phyloP scores from a whole-genome alignment of 805 yeast species.

The Kluyveromyces dobzhanskii region DNA sequence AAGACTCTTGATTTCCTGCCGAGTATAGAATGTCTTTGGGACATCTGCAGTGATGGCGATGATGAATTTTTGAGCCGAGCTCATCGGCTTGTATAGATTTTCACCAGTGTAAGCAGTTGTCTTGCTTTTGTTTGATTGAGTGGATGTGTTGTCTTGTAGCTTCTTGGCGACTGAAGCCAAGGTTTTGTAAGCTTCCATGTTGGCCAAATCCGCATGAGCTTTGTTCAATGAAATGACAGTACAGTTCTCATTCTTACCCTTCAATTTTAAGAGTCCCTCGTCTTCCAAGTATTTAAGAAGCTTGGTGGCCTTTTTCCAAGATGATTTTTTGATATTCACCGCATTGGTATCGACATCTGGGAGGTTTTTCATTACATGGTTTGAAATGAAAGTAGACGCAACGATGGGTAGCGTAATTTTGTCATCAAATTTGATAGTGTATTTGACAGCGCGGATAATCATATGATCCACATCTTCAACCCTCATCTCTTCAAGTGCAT shows the following conservation, averaged over 20 bases:
- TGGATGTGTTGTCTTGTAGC: not conserved
- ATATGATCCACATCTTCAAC: conserved; percentile 67
- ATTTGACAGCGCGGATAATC: conserved; percentile 61
- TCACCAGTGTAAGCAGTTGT: conserved; percentile 26
- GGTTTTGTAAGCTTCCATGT: conserved; percentile 57
- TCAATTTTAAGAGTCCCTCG: conserved; percentile 52
- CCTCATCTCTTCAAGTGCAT: conserved; percentile 34
- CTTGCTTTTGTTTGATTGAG: conserved; percentile 16
- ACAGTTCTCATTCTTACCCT: conserved; percentile 81
- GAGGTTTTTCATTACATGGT: conserved; percentile 59
- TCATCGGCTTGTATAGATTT: conserved; percentile 51
- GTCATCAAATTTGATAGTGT: conserved; percentile 49
- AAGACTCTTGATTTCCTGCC: conserved; percentile 44
- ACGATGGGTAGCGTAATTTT: conserved; percentile 55
- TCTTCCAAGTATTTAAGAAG: conserved; percentile 84
- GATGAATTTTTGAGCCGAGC: conserved; percentile 39
- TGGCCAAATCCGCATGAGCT: conserved; percentile 40
- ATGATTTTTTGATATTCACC: conserved; percentile 64
- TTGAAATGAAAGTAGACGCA: conserved; percentile 69
- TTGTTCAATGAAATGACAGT: conserved; percentile 45
- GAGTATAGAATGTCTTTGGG: conserved; percentile 35
- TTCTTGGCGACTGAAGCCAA: conserved; percentile 15
- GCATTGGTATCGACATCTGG: conserved; percentile 51
- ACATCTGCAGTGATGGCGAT: conserved; percentile 32
- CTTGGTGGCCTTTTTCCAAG: conserved; percentile 86